Conservation (phyloP, 202 grass and related monocot species). For the Zoysia matrella region DNA sequence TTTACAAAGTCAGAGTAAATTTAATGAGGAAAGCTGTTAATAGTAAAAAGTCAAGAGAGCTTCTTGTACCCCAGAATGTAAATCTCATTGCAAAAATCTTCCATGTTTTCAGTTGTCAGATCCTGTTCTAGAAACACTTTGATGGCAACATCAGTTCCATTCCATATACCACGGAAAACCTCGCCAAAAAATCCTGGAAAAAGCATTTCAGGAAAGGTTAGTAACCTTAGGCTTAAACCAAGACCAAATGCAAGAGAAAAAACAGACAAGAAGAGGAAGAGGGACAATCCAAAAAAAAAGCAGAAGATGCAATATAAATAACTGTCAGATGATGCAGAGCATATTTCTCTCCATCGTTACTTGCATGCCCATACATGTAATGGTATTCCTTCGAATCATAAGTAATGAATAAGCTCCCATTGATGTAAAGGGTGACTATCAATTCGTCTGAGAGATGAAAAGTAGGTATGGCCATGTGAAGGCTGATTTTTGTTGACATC, state of each 20-base stretch:
- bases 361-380: conserved; percentile 11
- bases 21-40: conserved; percentile 32
- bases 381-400: conserved; percentile 4
- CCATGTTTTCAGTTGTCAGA: too few species aligned
- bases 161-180: conserved; percentile 99
- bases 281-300: conserved; percentile 20
- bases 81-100: conserved; percentile 61
- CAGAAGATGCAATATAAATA: conserved; percentile 37
- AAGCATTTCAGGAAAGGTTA: conserved; percentile 38
- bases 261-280: neutral
- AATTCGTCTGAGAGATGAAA: neutral
- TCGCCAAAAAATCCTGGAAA: conserved; percentile 93
- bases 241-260: neutral
- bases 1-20: conserved; percentile 42
- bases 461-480: neutral
- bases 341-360: neutral
- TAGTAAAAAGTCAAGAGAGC: conserved; percentile 14
- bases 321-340: conserved; percentile 17
- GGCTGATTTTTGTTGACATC: neutral
- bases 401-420: conserved; percentile 24
- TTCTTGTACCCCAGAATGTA: conserved; percentile 83
- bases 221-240: neutral
- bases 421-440: neutral
- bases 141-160: conserved; percentile 32
- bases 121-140: too few species aligned